phyloP scores from a whole-genome alignment of 2,329 filamentous ascomycete genomes.

The Endocalyx cinctus region DNA sequence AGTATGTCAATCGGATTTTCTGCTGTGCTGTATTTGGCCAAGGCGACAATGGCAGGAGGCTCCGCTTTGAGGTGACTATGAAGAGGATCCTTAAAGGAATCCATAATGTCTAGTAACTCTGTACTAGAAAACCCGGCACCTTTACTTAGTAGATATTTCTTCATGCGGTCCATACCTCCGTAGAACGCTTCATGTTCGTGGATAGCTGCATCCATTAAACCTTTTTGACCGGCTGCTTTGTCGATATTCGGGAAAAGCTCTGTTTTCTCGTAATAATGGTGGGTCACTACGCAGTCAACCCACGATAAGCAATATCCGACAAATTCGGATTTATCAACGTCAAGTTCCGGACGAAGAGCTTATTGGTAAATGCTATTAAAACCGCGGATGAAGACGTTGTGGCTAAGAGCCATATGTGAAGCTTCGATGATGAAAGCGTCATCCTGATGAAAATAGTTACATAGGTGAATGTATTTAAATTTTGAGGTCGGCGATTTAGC shows the following conservation, averaged over 20 bases:
- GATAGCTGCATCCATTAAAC: constrained; percentile 13
- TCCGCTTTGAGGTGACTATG: constrained; percentile 15
- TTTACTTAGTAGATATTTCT: constrained; percentile 6
- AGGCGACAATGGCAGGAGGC: constrained; percentile 13
- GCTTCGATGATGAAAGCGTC: constrained; percentile 18
- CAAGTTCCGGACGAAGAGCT: constrained; percentile 10
- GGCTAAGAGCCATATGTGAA: constrained; percentile 17
- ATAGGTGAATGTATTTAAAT: constrained; percentile 5
- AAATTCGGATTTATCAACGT: constrained; percentile 15
- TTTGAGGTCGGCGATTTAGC: constrained; percentile 15
- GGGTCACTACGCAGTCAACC: constrained; percentile 13
- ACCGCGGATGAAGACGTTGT: constrained; percentile 19
- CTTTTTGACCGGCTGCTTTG: constrained; percentile 11
- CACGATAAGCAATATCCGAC: constrained; percentile 15
- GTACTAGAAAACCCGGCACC: constrained; percentile 3
- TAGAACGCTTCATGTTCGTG: constrained; percentile 13
- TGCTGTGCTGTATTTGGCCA: constrained; percentile 14
- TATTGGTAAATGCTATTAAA: constrained; percentile 21
- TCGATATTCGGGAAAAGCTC: constrained; percentile 17
- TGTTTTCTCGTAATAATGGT: constrained; percentile 17
- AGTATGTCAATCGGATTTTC: constrained; percentile 18
- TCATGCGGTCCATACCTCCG: constrained; percentile 12
- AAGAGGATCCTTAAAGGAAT: constrained; percentile 14
- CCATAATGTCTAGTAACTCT: constrained; percentile 14
- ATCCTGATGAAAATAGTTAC: constrained; percentile 3